phyloP scores from a whole-genome alignment of 345 rosid species.

The Camelina sativa region DNA sequence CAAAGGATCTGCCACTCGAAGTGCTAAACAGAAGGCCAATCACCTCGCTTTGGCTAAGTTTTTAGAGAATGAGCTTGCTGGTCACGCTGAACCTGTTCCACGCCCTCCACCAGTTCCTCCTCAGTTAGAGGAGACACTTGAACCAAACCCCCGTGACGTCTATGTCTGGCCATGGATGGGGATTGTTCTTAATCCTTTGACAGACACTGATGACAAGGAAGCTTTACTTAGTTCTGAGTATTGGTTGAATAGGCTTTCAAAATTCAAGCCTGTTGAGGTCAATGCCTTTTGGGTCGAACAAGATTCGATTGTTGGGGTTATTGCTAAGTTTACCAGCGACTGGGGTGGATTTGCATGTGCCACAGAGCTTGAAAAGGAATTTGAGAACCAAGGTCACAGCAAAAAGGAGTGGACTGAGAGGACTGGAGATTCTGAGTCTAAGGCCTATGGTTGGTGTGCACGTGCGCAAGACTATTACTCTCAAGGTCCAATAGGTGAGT shows the following conservation, averaged over 20 bases:
- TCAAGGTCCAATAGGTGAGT: slow-evolving; percentile 70
- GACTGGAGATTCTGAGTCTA: slow-evolving; percentile 44
- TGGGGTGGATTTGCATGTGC: slow-evolving; percentile 71
- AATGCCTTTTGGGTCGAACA: slow-evolving; percentile 54
- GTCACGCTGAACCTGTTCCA: slow-evolving; percentile 49
- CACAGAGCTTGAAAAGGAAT: slow-evolving; percentile 66
- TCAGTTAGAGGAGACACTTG: neutral
- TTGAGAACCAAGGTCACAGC: slow-evolving; percentile 52
- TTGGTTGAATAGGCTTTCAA: slow-evolving; percentile 66
- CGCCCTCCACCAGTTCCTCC: slow-evolving; percentile 34
- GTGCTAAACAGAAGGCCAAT: slow-evolving; percentile 76
- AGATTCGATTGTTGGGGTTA: slow-evolving; percentile 50
- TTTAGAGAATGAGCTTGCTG: slow-evolving; percentile 63
- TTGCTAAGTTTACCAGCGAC: slow-evolving; percentile 58
- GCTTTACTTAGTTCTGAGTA: slow-evolving; percentile 47
- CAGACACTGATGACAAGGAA: slow-evolving; percentile 43
- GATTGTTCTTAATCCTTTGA: slow-evolving; percentile 52
- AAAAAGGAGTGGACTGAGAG: slow-evolving; percentile 63
- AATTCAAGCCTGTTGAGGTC: slow-evolving; percentile 63
- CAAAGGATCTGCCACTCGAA: slow-evolving; percentile 78
- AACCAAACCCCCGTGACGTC: slow-evolving; percentile 49
- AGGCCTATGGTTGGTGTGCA: slow-evolving; percentile 80
- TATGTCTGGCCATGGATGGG: slow-evolving; percentile 95
- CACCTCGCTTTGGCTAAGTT: slow-evolving; percentile 81
- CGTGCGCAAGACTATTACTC: slow-evolving; percentile 66